These are phyloP conservation scores for Marasmius sp. DNA, from an alignment of 1,284 basidiomycete genomes.

Conservation along the genomic window DNA sequence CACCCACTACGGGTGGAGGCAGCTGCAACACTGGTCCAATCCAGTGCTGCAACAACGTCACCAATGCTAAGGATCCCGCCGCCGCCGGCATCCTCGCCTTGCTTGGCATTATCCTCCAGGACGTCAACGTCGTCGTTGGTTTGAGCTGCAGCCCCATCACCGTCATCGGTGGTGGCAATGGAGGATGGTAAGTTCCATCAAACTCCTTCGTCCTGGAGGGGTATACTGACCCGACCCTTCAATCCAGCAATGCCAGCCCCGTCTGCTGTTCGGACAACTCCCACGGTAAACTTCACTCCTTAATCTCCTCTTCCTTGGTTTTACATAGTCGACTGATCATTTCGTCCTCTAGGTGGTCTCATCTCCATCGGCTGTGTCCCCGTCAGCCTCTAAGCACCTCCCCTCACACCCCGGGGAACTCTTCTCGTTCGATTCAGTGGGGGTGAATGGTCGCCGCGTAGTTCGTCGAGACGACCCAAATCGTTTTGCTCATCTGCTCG, in stretches of 20 bases:
- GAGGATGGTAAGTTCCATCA: constrained; percentile 1
- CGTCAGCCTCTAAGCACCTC: neutral
- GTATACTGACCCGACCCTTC: neutral
- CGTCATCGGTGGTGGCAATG: constrained; percentile 4
- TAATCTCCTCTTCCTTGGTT: neutral
- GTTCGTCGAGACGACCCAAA: too few relatives aligned
- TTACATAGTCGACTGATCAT: neutral
- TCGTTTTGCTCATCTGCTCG: too few relatives aligned
- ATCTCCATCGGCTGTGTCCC: constrained; percentile 1
- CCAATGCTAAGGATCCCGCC: neutral
- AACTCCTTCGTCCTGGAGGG: neutral
- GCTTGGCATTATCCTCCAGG: constrained; percentile 11
- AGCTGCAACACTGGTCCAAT: constrained; percentile 7
- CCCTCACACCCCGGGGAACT: too few relatives aligned
- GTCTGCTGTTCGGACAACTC: constrained; percentile 7
- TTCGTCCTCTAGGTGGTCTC: neutral
- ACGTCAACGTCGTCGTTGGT: constrained; percentile 5
- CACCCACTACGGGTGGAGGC: constrained; percentile 5
- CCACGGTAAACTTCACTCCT: neutral
- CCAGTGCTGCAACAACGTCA: constrained; percentile 12
- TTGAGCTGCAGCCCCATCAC: constrained; percentile 7
- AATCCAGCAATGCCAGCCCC: neutral
- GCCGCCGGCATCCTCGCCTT: neutral
- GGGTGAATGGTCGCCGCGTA: too few relatives aligned
- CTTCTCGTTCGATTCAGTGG: too few relatives aligned